A percentile compares a stretch with the other conserved stretches of the same genome.
phyloP scores from a whole-genome alignment of 2,329 filamentous ascomycete species.

The Aspergillus ibericus region DNA sequence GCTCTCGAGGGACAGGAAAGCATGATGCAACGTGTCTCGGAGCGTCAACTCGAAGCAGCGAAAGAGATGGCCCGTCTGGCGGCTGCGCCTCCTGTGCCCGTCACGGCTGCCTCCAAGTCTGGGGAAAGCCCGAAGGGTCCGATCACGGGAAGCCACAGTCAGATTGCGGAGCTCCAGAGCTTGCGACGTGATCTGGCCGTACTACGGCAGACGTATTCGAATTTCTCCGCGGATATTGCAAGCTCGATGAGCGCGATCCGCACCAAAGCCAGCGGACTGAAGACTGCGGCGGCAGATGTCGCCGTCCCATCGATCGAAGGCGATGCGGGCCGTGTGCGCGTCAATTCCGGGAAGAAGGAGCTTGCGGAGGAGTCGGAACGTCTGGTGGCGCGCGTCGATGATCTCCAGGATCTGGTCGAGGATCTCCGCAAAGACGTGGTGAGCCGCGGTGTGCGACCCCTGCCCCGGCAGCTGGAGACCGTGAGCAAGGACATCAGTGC shows the following conservation, averaged over 20 bases:
- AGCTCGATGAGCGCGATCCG: conserved; percentile 82
- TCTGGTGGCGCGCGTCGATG: conserved; percentile 88
- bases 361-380: conserved; percentile 85
- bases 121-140: conserved; percentile 27
- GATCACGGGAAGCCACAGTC: conserved; percentile 52
- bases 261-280: conserved; percentile 77
- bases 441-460: conserved; percentile 81
- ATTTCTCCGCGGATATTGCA: conserved; percentile 84
- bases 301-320: conserved; percentile 70
- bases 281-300: conserved; percentile 69
- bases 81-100: conserved; percentile 45
- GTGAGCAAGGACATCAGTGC: conserved; percentile 84
- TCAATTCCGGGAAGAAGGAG: conserved; percentile 81
- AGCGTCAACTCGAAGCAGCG: conserved; percentile 83
- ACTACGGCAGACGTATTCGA: conserved; percentile 87
- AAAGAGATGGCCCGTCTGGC: conserved; percentile 76
- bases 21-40: conserved; percentile 81
- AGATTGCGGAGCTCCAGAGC: conserved; percentile 75
- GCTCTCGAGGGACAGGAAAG: conserved; percentile 80
- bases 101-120: conserved; percentile 25
- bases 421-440: conserved; percentile 98
- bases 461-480: conserved; percentile 83
- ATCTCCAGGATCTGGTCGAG: conserved; percentile 95
- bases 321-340: conserved; percentile 79
- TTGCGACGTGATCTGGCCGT: conserved; percentile 87